Percentiles rank a stretch among this genome's conserved stretches.
Evolutionary conservation across 768 basidiomycete genomes (phyloP).

Genomic region (Lactifluus subvellereus): DNA sequence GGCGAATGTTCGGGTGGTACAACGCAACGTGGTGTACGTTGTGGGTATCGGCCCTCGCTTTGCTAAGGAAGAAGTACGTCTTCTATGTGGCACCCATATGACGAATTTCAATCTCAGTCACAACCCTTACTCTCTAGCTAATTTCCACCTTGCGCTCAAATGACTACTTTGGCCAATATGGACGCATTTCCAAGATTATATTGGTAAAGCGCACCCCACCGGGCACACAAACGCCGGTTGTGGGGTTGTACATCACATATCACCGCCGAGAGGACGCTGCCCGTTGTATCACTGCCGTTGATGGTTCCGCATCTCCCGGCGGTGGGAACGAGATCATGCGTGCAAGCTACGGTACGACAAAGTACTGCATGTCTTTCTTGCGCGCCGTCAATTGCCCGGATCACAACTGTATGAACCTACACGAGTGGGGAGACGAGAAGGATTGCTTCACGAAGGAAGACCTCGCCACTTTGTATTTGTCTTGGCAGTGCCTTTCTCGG

Average conservation of each 20-base stretch:
- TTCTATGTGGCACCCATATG: background rate
- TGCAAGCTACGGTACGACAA: slow-evolving; percentile 93
- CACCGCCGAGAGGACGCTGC: slow-evolving; percentile 92
- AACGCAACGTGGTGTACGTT: slow-evolving; percentile 93
- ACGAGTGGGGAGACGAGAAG: slow-evolving; percentile 98
- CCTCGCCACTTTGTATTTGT: slow-evolving; percentile 76
- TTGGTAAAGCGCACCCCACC: slow-evolving; percentile 84
- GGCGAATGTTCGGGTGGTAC: slow-evolving; percentile 92
- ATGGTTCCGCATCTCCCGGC: slow-evolving; percentile 86
- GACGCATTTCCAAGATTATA: slow-evolving; percentile 93
- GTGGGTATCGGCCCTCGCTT: slow-evolving; percentile 91
- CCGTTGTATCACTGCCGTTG: slow-evolving; percentile 86
- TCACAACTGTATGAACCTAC: slow-evolving; percentile 87
- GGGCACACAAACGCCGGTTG: slow-evolving; percentile 62
- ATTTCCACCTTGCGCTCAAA: slow-evolving; percentile 89
- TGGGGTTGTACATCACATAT: slow-evolving; percentile 97
- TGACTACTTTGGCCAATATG: slow-evolving; percentile 98
- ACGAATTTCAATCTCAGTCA: slow-evolving; percentile 20
- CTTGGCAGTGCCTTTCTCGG: slow-evolving; percentile 10
- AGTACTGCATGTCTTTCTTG: slow-evolving; percentile 96
- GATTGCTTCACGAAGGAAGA: slow-evolving; percentile 98
- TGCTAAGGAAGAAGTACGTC: slow-evolving; percentile 89
- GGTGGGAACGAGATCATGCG: slow-evolving; percentile 86
- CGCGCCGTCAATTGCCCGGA: slow-evolving; percentile 80
- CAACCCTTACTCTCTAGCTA: slow-evolving; percentile 42